Evolutionary conservation across 495 filamentous ascomycete species (phyloP).

Genomic region (Hypoxylon fuscum): DNA sequence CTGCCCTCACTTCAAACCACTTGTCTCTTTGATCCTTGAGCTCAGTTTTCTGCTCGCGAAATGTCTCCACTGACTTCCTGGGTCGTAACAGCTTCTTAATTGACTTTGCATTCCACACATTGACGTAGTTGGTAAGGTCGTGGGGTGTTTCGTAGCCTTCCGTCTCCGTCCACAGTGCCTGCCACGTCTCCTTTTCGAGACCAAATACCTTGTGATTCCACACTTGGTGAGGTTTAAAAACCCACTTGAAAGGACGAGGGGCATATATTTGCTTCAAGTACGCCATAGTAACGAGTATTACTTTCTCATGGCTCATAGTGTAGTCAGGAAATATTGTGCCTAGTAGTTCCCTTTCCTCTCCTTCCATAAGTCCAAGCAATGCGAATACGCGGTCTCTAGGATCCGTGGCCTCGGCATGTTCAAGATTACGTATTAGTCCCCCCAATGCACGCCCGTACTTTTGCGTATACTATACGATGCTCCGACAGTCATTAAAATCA

Average conservation of each 20-base stretch:
- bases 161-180: slow-evolving; percentile 5
- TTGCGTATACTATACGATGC: not conserved
- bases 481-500: not conserved
- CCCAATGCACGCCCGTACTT: slow-evolving; percentile 1
- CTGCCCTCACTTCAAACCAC: slow-evolving; percentile 8
- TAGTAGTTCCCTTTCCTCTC: not conserved
- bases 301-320: slow-evolving; percentile 7
- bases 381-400: slow-evolving; percentile 5
- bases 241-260: slow-evolving; percentile 1
- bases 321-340: slow-evolving; percentile 6
- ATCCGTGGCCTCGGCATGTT: slow-evolving; percentile 6
- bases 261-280: slow-evolving; percentile 7
- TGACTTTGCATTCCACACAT: slow-evolving; percentile 3
- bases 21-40: not conserved
- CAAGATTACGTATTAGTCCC: slow-evolving; percentile 2
- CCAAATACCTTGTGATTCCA: slow-evolving; percentile 10
- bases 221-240: slow-evolving; percentile 8
- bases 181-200: slow-evolving; percentile 13
- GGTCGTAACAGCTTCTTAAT: not conserved
- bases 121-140: not conserved
- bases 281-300: slow-evolving; percentile 1
- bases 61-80: slow-evolving; percentile 1
- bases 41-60: not conserved
- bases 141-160: slow-evolving; percentile 6
- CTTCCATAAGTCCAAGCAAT: slow-evolving; percentile 1